phyloP scores from a whole-genome alignment of 192 early-diverging fungal genomes.

The Piromyces sp. region DNA sequence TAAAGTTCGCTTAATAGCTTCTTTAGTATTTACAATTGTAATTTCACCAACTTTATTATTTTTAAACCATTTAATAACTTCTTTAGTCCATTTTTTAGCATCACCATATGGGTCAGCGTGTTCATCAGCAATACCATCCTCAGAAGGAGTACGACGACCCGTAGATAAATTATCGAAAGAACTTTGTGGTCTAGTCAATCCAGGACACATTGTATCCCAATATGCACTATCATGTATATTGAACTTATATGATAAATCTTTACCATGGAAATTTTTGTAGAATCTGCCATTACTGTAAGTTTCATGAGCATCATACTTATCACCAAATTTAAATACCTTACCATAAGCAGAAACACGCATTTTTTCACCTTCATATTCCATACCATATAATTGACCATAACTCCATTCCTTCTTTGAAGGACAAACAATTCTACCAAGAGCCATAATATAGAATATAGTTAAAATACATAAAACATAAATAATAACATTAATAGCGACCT shows the following conservation, averaged over 20 bases:
- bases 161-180: neutral
- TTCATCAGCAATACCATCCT: neutral
- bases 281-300: neutral
- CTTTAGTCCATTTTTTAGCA: neutral
- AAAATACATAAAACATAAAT: constrained; percentile 58
- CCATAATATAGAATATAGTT: constrained; percentile 78
- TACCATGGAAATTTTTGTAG: neutral
- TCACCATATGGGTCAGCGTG: neutral
- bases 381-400: neutral
- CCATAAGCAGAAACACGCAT: neutral
- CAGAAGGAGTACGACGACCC: neutral
- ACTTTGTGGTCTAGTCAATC: neutral
- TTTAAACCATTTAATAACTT: neutral
- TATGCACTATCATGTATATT: neutral
- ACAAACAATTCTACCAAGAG: constrained; percentile 55
- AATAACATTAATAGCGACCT: constrained; percentile 75
- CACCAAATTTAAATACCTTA: neutral
- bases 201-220: neutral
- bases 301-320: neutral
- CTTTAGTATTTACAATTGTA: neutral
- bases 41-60: neutral
- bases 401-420: constrained; percentile 37
- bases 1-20: neutral
- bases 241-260: neutral
- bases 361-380: neutral